These are phyloP conservation scores for Globisporangium apiculatum DNA, from an alignment of 352 stramenopile genomes.

Conservation along the genomic window DNA sequence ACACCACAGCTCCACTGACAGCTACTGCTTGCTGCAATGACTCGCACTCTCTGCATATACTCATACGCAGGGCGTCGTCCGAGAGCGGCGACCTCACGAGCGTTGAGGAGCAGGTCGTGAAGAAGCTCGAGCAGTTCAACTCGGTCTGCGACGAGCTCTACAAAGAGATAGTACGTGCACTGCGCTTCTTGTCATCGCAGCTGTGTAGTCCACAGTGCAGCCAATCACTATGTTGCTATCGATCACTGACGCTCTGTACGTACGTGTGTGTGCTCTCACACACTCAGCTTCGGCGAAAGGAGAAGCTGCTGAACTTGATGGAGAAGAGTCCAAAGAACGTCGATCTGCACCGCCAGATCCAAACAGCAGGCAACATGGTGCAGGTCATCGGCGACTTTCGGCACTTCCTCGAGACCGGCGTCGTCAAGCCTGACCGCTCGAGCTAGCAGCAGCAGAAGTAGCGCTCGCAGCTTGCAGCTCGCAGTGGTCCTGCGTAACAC, in stretches of 20 bases:
- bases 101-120: slow-evolving; percentile 72
- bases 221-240: too few species aligned
- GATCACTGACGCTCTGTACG: too few species aligned
- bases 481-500: too few species aligned
- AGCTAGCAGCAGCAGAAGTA: slow-evolving; percentile 7
- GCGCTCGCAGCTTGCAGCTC: not conserved
- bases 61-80: slow-evolving; percentile 5
- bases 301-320: slow-evolving; percentile 79
- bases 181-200: not conserved
- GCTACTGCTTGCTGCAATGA: too few species aligned
- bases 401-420: slow-evolving; percentile 73
- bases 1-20: too few species aligned
- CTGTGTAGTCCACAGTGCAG: not conserved
- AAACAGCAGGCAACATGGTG: slow-evolving; percentile 75
- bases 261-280: not conserved
- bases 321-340: slow-evolving; percentile 81
- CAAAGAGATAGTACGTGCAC: slow-evolving; percentile 72
- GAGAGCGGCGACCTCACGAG: slow-evolving; percentile 25
- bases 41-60: slow-evolving; percentile 5
- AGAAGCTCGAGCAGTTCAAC: slow-evolving; percentile 86
- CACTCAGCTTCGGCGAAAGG: slow-evolving; percentile 64
- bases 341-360: slow-evolving; percentile 81
- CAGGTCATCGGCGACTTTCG: slow-evolving; percentile 81
- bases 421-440: slow-evolving; percentile 21
- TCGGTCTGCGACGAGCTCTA: slow-evolving; percentile 85